Base-by-base conservation (phyloP, 306 rosid species). In the Acmispon strigosus region DNA sequence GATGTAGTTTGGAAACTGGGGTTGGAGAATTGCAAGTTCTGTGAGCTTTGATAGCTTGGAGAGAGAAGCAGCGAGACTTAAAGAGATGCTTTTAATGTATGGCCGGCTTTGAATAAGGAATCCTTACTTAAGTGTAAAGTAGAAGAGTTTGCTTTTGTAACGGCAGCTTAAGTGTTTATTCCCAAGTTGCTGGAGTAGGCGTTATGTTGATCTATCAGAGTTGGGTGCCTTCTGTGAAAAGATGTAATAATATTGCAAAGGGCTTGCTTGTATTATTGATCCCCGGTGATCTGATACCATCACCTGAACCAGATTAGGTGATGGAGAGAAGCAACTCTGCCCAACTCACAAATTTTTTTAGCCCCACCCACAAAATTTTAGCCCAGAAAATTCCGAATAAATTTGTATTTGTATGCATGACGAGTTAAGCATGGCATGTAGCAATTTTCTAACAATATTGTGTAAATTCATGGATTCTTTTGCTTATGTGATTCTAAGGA, bases 1-100 rank as follows among this genome's bases (percentile, higher is more conserved):
- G 22, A 48, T 70, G 66, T 82, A 93, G 98, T 83, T 85, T 53
- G 98, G 98, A 80, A 93, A 93, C 78, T 93, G 98, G 98, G 79
- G 93, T 74, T 93, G 97, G 98, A 86, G 96, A 78, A 54, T 90
- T 36, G 84, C 92, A 32, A 72, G 77, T 78, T 81, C 92, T 58
- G 45, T 70, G 81, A 87, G 88, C 86, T 90, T 93, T 73, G 88
- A 90, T 72, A 59, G 75, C 75, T 61, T 90, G 92, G 88, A 93
- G 48, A 43, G 64, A 42, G 96, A 93, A 79, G 89, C 96, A 18
- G 73, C 56, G 17, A 84, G 78, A 69, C 84, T 90, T 76, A 82
- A 80, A 85, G 84, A 76, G 29, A 50, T 84, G 86, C 78, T 87
- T 47, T 87, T 81, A 7, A 73, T 76, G 82, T 93, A 90, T 36